These are phyloP conservation scores for Sonneratia caseolaris DNA, from an alignment of 345 rosid species.

Conservation along the genomic window DNA sequence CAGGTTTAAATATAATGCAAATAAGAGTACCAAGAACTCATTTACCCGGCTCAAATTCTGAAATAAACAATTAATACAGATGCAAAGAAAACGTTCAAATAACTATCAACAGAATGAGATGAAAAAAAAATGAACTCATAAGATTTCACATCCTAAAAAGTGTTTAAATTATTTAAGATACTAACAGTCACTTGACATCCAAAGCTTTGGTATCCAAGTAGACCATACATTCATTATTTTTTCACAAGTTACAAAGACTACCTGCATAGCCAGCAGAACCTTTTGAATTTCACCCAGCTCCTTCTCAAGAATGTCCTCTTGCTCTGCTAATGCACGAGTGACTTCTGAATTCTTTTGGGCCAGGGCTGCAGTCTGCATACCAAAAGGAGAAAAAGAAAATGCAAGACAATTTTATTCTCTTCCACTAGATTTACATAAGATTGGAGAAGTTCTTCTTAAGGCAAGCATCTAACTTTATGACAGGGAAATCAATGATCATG, in stretches of 20 bases:
- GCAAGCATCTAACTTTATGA: neutral
- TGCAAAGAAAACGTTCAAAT: neutral
- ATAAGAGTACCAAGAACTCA: neutral
- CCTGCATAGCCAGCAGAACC: constrained; percentile 96
- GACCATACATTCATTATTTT: neutral
- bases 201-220: neutral
- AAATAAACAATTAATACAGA: neutral
- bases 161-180: neutral
- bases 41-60: neutral
- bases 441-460: neutral
- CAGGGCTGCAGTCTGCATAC: constrained; percentile 75
- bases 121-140: neutral
- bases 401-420: neutral
- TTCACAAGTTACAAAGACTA: constrained; percentile 9
- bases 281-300: constrained; percentile 91
- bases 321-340: constrained; percentile 67
- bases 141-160: neutral
- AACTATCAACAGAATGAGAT: neutral
- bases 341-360: constrained; percentile 93
- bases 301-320: constrained; percentile 75
- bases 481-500: neutral
- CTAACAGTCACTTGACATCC: neutral
- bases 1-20: neutral
- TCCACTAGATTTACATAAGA: neutral
- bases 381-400: neutral